A percentile compares a stretch with the other conserved stretches of the same genome.
These are phyloP conservation scores for Agaricales sp. DNA, from an alignment of 1,284 basidiomycete genomes.

Conservation along the genomic window DNA sequence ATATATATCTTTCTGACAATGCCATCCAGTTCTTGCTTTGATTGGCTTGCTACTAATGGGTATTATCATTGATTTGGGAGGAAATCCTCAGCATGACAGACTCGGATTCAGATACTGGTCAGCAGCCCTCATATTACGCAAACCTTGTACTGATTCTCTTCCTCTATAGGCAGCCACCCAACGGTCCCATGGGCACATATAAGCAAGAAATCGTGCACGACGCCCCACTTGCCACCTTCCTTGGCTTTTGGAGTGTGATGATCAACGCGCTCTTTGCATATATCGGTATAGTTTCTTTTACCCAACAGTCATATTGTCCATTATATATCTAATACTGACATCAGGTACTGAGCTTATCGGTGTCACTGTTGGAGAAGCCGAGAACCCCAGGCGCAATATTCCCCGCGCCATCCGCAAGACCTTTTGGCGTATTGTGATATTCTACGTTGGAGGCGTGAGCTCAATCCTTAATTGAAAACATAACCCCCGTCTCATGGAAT, in stretches of 20 bases:
- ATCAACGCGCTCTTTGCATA: slow-evolving; percentile 37
- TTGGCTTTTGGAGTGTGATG: slow-evolving; percentile 51
- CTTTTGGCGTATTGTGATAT: slow-evolving; percentile 43
- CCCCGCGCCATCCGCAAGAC: slow-evolving; percentile 36
- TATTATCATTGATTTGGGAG: slow-evolving; percentile 45
- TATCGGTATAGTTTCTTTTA: slow-evolving; percentile 13
- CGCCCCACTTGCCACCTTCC: slow-evolving; percentile 36
- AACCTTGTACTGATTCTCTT: neutral
- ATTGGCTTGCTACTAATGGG: slow-evolving; percentile 54
- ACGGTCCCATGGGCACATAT: slow-evolving; percentile 37
- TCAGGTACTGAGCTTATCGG: slow-evolving; percentile 37
- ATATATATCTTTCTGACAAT: neutral
- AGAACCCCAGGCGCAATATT: slow-evolving; percentile 35
- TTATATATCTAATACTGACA: slow-evolving; percentile 5
- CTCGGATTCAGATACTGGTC: slow-evolving; percentile 59
- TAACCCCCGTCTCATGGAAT: neutral
- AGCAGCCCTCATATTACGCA: neutral
- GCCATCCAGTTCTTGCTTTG: slow-evolving; percentile 35
- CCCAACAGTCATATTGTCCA: slow-evolving; percentile 13
- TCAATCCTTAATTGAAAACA: neutral
- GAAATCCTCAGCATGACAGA: slow-evolving; percentile 52
- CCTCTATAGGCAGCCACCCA: slow-evolving; percentile 15
- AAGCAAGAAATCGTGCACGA: slow-evolving; percentile 36
- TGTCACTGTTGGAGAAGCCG: slow-evolving; percentile 39
- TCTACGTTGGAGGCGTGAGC: slow-evolving; percentile 55